Conservation (phyloP, 192 early-diverging fungal species). For the Rhizophagus sp. region DNA sequence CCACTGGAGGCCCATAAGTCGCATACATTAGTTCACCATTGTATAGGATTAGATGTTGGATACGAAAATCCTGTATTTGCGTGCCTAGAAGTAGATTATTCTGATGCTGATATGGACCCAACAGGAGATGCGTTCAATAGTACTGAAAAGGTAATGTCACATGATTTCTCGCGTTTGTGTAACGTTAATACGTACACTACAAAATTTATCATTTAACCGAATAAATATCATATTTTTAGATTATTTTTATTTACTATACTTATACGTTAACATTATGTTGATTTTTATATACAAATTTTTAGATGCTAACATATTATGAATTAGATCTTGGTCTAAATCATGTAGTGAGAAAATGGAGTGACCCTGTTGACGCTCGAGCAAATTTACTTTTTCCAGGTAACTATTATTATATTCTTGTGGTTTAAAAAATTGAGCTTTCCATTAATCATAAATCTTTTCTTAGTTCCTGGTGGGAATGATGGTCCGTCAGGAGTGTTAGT, state of each 20-base stretch:
- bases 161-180: background rate
- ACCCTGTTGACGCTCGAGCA: slow-evolving; percentile 69
- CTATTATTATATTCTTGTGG: background rate
- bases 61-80: slow-evolving; percentile 99
- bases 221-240: too few species aligned
- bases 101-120: slow-evolving; percentile 78
- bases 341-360: slow-evolving; percentile 95
- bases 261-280: background rate
- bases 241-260: too few species aligned
- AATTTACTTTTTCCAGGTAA: slow-evolving; percentile 81
- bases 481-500: slow-evolving; percentile 98
- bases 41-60: slow-evolving; percentile 93
- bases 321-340: slow-evolving; percentile 98
- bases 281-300: background rate
- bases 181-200: background rate
- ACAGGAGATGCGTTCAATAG: slow-evolving; percentile 68
- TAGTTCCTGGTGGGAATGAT: slow-evolving; percentile 84
- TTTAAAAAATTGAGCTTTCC: background rate
- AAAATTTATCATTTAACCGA: background rate
- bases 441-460: background rate
- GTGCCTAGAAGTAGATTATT: slow-evolving; percentile 83
- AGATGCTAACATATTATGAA: slow-evolving; percentile 92
- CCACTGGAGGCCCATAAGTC: slow-evolving; percentile 93
- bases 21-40: slow-evolving; percentile 72
- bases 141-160: slow-evolving; percentile 65